A percentile compares a stretch with the other conserved stretches of the same genome.
Conservation (phyloP, 352 stramenopile genomes). For the Pythium chondricola region DNA sequence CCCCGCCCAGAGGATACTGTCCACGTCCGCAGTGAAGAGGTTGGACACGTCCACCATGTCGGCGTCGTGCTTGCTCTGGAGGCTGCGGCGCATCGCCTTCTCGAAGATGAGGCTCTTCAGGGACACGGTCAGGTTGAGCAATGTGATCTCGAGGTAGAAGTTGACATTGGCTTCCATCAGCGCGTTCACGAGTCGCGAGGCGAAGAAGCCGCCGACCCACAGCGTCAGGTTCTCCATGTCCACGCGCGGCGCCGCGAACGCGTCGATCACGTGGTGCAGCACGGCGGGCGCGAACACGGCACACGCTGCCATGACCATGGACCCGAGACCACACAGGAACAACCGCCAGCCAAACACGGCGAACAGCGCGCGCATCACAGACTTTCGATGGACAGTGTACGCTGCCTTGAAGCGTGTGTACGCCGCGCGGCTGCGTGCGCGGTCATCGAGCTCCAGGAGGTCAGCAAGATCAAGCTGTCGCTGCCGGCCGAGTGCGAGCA, state of each 20-base stretch:
- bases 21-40: conserved; percentile 30
- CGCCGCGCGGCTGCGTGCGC: neutral
- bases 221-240: conserved; percentile 5
- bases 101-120: conserved; percentile 32
- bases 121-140: conserved; percentile 3
- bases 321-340: conserved; percentile 11
- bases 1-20: conserved; percentile 24
- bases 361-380: neutral
- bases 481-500: neutral
- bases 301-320: conserved; percentile 2
- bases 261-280: conserved; percentile 13
- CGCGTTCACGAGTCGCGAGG: neutral
- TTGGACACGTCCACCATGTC: conserved; percentile 30
- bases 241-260: neutral
- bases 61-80: conserved; percentile 5
- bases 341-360: conserved; percentile 4
- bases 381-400: neutral
- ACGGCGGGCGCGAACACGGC: conserved; percentile 15
- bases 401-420: neutral
- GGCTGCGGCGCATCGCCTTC: conserved; percentile 24
- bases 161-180: neutral
- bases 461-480: conserved; percentile 2
- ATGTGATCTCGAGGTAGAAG: neutral
- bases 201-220: conserved; percentile 3
- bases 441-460: neutral